Evolutionary conservation across 1,284 basidiomycete genomes (phyloP), one percentile per base, ranked within the genome.

Genomic region (Kwoniella shivajii): DNA sequence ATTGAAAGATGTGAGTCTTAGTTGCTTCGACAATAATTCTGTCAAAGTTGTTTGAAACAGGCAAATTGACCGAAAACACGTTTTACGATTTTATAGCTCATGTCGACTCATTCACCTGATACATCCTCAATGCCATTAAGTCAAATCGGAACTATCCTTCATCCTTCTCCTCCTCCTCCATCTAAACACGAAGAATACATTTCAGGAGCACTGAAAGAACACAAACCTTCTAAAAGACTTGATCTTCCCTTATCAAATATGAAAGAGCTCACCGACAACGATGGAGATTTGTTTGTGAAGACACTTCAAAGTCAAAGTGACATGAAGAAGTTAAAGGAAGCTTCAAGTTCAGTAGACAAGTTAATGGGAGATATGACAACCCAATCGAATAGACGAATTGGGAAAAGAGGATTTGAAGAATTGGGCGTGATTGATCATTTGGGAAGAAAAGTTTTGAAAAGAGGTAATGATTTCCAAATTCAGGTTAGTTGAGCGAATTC

Each of bases 361-460:
- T n/a, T n/a, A n/a, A n/a, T n/a, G n/a, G n/a, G n/a, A n/a, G n/a
- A n/a, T n/a, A n/a, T n/a, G n/a, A n/a, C n/a, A n/a, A 27, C 2
- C 18, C 31, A 42, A 20, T 30, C 33, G 7, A 36, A 39, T 22
- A 56, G 14, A n/a, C 42, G 50, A 14, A 22, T 45, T n/a, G 38
- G 24, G n/a, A 39, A 33, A 30, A 31, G 26, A 27, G 43, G 43
- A 30, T n/a, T 39, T 24, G 24, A 41, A 27, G 42, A 49, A 13
- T 26, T 57, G 6, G 49, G 41, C 5, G 16, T n/a, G n/a, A n/a
- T 33, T 7, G 52, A 58, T 55, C 29, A 45, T 34, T 26, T 55
- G 13, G 57, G 60, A 10, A 38, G 60, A 22, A 58, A 38, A 22
- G 44, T 59, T n/a, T 26, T 54, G 2, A 59, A 39, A 20, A 36